These are phyloP conservation scores for Aspergillus baeticus DNA, from an alignment of 495 filamentous ascomycete species.

Conservation along the genomic window DNA sequence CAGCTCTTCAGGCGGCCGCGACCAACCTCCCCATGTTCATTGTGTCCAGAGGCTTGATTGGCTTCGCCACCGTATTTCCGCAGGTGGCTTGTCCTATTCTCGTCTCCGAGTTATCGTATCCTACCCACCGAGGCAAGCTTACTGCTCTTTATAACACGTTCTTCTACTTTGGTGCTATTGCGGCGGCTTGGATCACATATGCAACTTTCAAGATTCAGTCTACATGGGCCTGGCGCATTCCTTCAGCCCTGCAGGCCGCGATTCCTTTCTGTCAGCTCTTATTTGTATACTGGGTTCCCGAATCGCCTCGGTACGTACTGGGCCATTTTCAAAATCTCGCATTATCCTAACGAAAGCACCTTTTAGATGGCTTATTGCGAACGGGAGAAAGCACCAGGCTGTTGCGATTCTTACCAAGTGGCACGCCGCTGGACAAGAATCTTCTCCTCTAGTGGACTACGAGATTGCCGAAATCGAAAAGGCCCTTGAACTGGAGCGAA, in stretches of 20 bases:
- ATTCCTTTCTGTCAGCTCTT: background rate
- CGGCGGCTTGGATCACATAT: background rate
- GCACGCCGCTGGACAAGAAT: conserved; percentile 15
- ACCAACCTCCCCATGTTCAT: background rate
- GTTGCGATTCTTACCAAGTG: conserved; percentile 17
- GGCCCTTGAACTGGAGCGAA: background rate
- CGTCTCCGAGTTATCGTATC: background rate
- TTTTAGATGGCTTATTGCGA: background rate
- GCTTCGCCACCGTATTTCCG: background rate
- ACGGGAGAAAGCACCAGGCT: background rate
- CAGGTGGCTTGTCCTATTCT: background rate
- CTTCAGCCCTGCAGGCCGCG: background rate
- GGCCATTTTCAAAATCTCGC: too few species aligned
- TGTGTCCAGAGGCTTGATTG: background rate
- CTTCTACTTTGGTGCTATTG: background rate
- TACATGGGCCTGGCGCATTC: background rate
- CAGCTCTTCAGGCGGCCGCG: background rate
- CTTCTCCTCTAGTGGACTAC: conserved; percentile 3
- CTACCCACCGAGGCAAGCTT: background rate
- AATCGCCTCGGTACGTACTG: background rate
- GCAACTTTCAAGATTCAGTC: background rate
- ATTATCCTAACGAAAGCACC: too few species aligned
- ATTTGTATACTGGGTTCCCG: background rate
- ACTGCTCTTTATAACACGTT: background rate
- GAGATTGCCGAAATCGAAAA: conserved; percentile 17